Percentiles rank a stretch among this genome's conserved stretches.
Evolutionary conservation across 139 green algal genomes (phyloP).

Genomic region (Nannochloris sp.): DNA sequence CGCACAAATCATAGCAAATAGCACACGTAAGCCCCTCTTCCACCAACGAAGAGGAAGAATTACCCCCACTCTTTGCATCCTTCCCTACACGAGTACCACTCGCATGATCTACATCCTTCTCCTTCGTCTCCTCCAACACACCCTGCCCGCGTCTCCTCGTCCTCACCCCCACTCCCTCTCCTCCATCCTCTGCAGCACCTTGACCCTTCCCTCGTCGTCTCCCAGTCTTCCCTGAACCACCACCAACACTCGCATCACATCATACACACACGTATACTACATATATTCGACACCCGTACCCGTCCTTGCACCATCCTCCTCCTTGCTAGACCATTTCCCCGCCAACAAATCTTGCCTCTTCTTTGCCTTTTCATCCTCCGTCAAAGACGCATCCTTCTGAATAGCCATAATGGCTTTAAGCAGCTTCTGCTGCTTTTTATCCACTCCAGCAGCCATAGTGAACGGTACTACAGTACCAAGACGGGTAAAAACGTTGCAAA

Average conservation of each 20-base stretch:
- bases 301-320: neutral
- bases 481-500: too few species aligned
- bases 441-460: neutral
- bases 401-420: constrained; percentile 63
- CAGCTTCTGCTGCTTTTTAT: constrained; percentile 27
- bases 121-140: neutral
- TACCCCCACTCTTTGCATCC: neutral
- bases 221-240: too few species aligned
- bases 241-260: too few species aligned
- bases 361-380: constrained; percentile 68
- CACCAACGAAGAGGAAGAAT: neutral
- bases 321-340: constrained; percentile 36
- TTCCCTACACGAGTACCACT: neutral
- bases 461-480: neutral
- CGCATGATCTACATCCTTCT: neutral
- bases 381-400: constrained; percentile 56
- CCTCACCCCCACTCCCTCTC: too few species aligned
- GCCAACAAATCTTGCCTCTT: constrained; percentile 68
- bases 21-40: constrained; percentile 64
- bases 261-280: too few species aligned
- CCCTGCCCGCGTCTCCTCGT: neutral
- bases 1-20: constrained; percentile 80
- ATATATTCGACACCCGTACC: too few species aligned
- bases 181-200: too few species aligned
- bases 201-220: too few species aligned